These are phyloP conservation scores for Hyphopichia fennica DNA, from an alignment of 1,139 yeast genomes.

Conservation along the genomic window DNA sequence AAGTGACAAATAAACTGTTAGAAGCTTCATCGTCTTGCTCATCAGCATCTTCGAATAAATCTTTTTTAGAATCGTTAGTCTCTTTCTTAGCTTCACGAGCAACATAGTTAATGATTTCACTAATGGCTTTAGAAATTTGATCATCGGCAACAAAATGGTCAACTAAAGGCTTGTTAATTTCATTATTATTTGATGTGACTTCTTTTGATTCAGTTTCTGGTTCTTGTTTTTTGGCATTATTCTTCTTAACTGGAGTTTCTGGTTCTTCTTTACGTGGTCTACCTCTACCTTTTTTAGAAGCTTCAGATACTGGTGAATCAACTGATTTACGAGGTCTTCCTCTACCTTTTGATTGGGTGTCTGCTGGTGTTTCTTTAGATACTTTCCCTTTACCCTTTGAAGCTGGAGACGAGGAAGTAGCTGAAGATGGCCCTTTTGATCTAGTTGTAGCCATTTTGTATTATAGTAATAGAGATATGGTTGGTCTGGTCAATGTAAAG, in stretches of 20 bases:
- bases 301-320: not conserved
- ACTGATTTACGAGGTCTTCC: not conserved
- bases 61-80: slow-evolving; percentile 27
- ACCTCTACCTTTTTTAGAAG: slow-evolving; percentile 1
- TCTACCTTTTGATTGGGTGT: not conserved
- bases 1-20: slow-evolving; percentile 52
- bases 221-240: not conserved
- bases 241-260: not conserved
- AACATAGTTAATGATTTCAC: slow-evolving; percentile 50
- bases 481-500: not conserved
- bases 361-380: not conserved
- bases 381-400: not conserved
- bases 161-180: slow-evolving; percentile 1
- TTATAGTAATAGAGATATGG: not conserved
- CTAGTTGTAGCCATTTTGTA: slow-evolving; percentile 5
- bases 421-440: slow-evolving; percentile 1
- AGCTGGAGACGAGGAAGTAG: not conserved
- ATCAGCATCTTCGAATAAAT: slow-evolving; percentile 30
- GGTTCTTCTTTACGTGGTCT: slow-evolving; percentile 1
- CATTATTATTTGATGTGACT: slow-evolving; percentile 3
- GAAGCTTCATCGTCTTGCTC: slow-evolving; percentile 59
- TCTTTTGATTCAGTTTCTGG: not conserved
- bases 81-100: slow-evolving; percentile 18
- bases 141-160: not conserved
- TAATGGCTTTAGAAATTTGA: slow-evolving; percentile 42